Evolutionary conservation across 441 rosid genomes (phyloP).

Genomic region (Heliophila coronopifolia): DNA sequence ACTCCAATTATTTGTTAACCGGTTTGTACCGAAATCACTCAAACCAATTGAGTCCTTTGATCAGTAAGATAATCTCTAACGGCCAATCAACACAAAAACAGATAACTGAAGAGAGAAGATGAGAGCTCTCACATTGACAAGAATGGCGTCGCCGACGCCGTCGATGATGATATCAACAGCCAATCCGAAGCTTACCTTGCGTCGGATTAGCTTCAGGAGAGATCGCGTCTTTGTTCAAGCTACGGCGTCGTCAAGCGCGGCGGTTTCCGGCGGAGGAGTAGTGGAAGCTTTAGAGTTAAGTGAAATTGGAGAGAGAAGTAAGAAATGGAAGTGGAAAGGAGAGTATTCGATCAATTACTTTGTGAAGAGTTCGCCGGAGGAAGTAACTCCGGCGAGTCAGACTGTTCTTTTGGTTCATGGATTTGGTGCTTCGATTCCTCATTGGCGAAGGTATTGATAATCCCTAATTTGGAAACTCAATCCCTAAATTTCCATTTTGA

Average conservation of each 20-base stretch:
- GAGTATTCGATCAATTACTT: constrained; percentile 66
- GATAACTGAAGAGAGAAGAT: constrained; percentile 17
- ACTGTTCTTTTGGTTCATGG: constrained; percentile 79
- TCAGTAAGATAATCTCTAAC: constrained; percentile 7
- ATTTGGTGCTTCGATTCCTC: constrained; percentile 91
- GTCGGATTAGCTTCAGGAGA: neutral
- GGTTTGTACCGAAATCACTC: constrained; percentile 16
- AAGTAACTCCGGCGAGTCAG: constrained; percentile 22
- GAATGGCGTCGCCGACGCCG: constrained; percentile 18
- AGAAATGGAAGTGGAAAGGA: constrained; percentile 69
- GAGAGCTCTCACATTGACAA: constrained; percentile 31
- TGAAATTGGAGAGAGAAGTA: constrained; percentile 46
- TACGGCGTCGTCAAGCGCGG: constrained; percentile 5
- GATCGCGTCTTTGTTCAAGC: constrained; percentile 15
- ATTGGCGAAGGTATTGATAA: constrained; percentile 64
- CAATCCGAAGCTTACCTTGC: neutral
- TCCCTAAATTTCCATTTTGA: neutral
- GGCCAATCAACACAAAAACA: neutral
- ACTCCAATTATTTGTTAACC: neutral
- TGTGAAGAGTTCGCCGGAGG: constrained; percentile 25
- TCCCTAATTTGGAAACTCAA: neutral
- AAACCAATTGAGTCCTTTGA: neutral
- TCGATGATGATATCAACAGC: neutral
- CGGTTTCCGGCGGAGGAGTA: constrained; percentile 26
- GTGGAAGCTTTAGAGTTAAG: constrained; percentile 31